Percentiles rank a stretch among this genome's conserved stretches.
These are phyloP conservation scores for Lepidium sativum DNA, from an alignment of 345 rosid genomes.

Conservation along the genomic window DNA sequence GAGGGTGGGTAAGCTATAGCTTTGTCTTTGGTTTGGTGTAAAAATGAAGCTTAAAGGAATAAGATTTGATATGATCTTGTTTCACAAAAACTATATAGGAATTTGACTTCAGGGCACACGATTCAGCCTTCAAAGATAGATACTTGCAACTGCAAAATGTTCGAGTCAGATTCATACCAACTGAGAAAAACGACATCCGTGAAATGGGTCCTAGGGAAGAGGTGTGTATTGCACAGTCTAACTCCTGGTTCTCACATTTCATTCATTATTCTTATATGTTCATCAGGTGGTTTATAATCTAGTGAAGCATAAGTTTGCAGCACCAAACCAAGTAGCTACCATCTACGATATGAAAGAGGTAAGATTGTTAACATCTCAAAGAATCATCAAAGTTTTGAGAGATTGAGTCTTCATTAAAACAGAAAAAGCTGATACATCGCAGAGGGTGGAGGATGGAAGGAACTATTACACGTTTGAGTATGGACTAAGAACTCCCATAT, in stretches of 20 bases:
- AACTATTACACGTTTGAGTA: conserved; percentile 80
- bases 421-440: conserved; percentile 20
- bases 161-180: conserved; percentile 85
- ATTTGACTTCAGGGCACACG: conserved; percentile 79
- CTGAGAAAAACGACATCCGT: conserved; percentile 56
- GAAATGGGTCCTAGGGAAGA: conserved; percentile 84
- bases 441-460: conserved; percentile 61
- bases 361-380: neutral
- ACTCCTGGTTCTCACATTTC: neutral
- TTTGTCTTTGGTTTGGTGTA: neutral
- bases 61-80: conserved; percentile 4
- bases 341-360: conserved; percentile 72
- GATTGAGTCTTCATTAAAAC: neutral
- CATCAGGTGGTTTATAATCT: conserved; percentile 50
- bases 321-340: conserved; percentile 61
- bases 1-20: conserved; percentile 62
- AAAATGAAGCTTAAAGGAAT: neutral
- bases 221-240: conserved; percentile 28
- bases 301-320: conserved; percentile 53
- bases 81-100: conserved; percentile 32
- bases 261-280: neutral
- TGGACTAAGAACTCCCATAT: conserved; percentile 57
- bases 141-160: conserved; percentile 62
- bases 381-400: neutral
- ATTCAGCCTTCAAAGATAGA: conserved; percentile 85